Evolutionary conservation across 257 asterid species (phyloP).

Genomic region (Nicotiana otophora): DNA sequence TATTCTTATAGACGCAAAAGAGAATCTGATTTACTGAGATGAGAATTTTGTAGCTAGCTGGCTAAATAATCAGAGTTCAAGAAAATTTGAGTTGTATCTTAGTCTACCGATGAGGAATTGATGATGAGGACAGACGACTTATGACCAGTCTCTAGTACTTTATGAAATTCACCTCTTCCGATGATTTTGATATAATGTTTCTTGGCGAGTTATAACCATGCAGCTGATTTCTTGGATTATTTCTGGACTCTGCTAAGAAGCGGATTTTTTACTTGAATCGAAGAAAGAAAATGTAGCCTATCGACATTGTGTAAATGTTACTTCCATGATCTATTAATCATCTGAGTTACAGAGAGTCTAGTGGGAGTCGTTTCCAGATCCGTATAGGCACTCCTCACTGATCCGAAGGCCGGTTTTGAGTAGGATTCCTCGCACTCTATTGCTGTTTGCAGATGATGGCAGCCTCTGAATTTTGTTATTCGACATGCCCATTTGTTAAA

Average conservation of each 20-base stretch:
- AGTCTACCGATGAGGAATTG: background rate
- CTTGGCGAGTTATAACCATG: background rate
- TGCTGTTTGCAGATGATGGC: background rate
- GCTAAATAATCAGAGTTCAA: background rate
- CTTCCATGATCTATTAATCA: background rate
- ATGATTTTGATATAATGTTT: background rate
- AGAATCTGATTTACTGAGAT: constrained; percentile 40
- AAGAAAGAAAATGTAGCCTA: background rate
- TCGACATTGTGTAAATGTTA: background rate
- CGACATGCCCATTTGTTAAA: background rate
- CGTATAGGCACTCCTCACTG: background rate
- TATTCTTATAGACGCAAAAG: constrained; percentile 56
- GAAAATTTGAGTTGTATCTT: background rate
- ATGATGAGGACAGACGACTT: background rate
- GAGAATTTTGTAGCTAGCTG: constrained; percentile 11
- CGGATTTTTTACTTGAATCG: background rate
- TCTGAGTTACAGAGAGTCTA: background rate
- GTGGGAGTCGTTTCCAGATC: background rate
- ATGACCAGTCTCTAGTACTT: background rate
- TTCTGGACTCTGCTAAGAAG: background rate
- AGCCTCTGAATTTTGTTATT: background rate
- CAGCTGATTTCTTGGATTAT: background rate
- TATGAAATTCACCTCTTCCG: background rate
- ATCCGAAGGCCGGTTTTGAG: background rate
- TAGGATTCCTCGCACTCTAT: background rate